Evolutionary conservation across 1,284 basidiomycete species (phyloP).

Genomic region (Ganoderma multipileum): DNA sequence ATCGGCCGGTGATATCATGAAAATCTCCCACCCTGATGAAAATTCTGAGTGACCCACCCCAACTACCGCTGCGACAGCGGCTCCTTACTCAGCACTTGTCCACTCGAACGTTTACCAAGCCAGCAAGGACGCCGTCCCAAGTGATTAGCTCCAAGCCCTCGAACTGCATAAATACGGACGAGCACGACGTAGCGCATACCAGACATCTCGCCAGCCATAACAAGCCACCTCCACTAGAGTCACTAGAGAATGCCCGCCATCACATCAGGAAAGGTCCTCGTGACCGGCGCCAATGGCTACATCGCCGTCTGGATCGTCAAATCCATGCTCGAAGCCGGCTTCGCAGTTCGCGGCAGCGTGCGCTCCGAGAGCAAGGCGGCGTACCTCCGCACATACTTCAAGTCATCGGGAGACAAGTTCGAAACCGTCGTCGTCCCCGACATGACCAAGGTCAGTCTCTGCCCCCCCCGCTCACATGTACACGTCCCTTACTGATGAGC

Average conservation of each 20-base stretch:
- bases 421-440: slow-evolving; percentile 61
- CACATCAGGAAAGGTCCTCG: slow-evolving; percentile 42
- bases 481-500: background rate
- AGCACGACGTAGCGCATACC: background rate
- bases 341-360: slow-evolving; percentile 60
- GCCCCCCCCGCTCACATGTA: background rate
- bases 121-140: background rate
- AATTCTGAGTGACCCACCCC: background rate
- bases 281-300: slow-evolving; percentile 52
- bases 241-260: slow-evolving; percentile 37
- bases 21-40: background rate
- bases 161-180: background rate
- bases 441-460: slow-evolving; percentile 52
- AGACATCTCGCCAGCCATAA: background rate
- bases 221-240: background rate
- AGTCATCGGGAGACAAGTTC: slow-evolving; percentile 51
- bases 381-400: slow-evolving; percentile 56
- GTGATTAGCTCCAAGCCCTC: background rate
- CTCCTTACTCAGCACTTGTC: background rate
- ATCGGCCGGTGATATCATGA: background rate
- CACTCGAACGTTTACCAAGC: background rate
- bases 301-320: slow-evolving; percentile 49
- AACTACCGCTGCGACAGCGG: background rate
- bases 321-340: slow-evolving; percentile 48
- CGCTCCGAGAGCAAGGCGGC: slow-evolving; percentile 57